phyloP scores from a whole-genome alignment of 768 basidiomycete genomes.

The Galerina sulciceps region DNA sequence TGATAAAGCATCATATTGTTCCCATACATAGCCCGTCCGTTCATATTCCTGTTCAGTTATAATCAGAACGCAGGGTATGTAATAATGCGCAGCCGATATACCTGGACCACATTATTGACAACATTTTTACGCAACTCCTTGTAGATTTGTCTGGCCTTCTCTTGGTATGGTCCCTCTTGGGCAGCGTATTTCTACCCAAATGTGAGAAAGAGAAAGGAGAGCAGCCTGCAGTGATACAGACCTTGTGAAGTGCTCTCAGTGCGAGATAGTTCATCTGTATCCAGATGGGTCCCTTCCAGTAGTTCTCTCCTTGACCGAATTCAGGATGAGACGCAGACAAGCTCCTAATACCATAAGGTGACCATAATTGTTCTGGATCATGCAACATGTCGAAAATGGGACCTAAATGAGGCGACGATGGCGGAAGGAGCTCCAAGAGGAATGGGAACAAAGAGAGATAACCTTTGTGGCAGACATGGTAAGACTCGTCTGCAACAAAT shows the following conservation, averaged over 20 bases:
- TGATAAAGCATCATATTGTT: conserved; percentile 87
- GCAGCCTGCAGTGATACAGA: conserved; percentile 28
- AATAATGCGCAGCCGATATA: conserved; percentile 14
- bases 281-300: conserved; percentile 98
- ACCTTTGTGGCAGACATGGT: conserved; percentile 88
- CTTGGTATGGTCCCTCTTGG: conserved; percentile 81
- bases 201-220: neutral
- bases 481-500: conserved; percentile 75
- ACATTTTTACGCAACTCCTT: conserved; percentile 79
- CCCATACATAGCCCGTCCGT: conserved; percentile 95
- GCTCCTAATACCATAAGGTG: conserved; percentile 86
- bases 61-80: neutral
- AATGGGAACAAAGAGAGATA: conserved; percentile 96
- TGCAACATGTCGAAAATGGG: conserved; percentile 80
- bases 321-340: conserved; percentile 87
- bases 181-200: conserved; percentile 69
- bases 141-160: conserved; percentile 79
- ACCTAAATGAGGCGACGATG: conserved; percentile 79
- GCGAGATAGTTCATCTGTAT: conserved; percentile 97
- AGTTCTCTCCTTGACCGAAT: conserved; percentile 93
- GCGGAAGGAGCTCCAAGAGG: conserved; percentile 77
- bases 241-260: conserved; percentile 78
- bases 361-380: conserved; percentile 90
- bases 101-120: conserved; percentile 79
- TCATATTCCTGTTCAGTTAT: conserved; percentile 72